phyloP scores from a whole-genome alignment of 768 basidiomycete species.

The Phylloporus sp. region DNA sequence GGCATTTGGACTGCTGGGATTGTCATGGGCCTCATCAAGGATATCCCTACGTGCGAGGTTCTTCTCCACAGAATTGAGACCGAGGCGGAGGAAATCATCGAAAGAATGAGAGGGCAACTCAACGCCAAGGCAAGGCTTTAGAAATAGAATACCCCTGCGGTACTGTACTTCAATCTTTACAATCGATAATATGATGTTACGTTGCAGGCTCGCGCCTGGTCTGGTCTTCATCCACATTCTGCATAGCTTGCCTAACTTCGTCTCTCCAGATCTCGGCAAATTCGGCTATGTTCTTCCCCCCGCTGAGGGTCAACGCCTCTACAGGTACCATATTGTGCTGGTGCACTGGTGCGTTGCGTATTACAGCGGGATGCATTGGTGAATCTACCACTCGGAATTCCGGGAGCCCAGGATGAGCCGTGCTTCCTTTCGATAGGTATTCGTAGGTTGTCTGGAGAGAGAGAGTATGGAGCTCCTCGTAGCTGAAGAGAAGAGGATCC shows the following conservation, averaged over 20 bases:
- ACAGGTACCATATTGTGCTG: conserved; percentile 91
- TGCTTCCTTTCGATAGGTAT: background rate
- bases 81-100: conserved; percentile 70
- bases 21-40: conserved; percentile 68
- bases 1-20: conserved; percentile 83
- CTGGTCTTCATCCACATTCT: conserved; percentile 8
- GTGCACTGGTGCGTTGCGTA: conserved; percentile 64
- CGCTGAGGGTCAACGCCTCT: conserved; percentile 78
- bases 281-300: conserved; percentile 65
- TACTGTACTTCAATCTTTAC: background rate
- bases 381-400: conserved; percentile 71
- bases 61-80: conserved; percentile 65
- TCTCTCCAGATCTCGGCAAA: conserved; percentile 69
- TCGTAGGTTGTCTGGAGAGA: conserved; percentile 14
- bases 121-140: conserved; percentile 22
- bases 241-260: conserved; percentile 39
- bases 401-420: conserved; percentile 24
- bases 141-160: conserved; percentile 1
- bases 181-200: background rate
- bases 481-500: conserved; percentile 84
- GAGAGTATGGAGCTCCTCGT: conserved; percentile 61
- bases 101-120: conserved; percentile 34
- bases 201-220: background rate
- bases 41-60: conserved; percentile 78
- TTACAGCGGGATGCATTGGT: conserved; percentile 62